Evolutionary conservation across 1,284 basidiomycete genomes (phyloP), one percentile per base, ranked within the genome.

Genomic region (Chalciporus sp.): DNA sequence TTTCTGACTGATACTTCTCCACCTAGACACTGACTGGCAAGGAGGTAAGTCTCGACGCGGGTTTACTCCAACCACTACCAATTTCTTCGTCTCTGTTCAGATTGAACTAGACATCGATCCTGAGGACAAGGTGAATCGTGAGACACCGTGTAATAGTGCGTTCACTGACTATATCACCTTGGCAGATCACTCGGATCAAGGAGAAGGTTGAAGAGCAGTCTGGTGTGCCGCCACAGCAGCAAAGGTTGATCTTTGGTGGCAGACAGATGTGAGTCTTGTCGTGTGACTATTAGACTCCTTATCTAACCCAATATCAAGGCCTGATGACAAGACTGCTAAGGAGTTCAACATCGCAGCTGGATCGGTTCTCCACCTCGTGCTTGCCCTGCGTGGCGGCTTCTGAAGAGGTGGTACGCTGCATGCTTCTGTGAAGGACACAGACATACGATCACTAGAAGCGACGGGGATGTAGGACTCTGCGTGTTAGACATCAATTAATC

Each of bases 201-300:
- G 95, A 98, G 80, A 92, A 94, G 72, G 94, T 99, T 28, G 97
- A 99, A 73, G 96, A 98, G 77, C 97, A 99, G 75, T 96, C 95
- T 40, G 97, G 96, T 66, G 97, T 99, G 47, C 97, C 97, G 16
- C 96, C 97, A 57, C 92, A 83, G 37, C 97, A 99, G 74, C 97
- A 99, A 72, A 86, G 97, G 56, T 75, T 99, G 65, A 99, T 99
- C 72, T 98, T 92, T 72, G 77, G 85, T 65, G 97, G 97, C 43
- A 88, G 96, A 72, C 96, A 98, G 69, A 91, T 99, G 97, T 98
- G 66, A 71, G 94, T 82, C 19, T 35, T 17, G 46, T 43, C 37
- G 35, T 16, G 49, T 48, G 49, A n/a, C 45, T 46, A 40, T 35
- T 27, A 47, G 20, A 28, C 45, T 23, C 47, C 54, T 29, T 28